Base-by-base conservation (phyloP, 352 stramenopile species). In the Globisporangium uncinulatum region DNA sequence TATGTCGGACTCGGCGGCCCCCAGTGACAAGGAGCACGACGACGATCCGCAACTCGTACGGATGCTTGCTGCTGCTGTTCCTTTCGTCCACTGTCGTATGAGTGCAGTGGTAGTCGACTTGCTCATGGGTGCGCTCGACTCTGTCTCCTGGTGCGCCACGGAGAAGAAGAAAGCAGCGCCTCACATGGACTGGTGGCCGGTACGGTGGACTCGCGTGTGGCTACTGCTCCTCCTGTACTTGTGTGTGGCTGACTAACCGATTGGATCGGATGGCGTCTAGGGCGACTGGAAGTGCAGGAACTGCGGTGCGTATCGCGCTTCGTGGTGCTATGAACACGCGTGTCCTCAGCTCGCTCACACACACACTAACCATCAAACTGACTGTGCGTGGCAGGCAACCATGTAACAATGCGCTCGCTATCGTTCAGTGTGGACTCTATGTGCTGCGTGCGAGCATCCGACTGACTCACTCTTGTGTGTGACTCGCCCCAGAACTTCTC, bases 161-260 rank as follows among this genome's bases (percentile, higher is more conserved):
- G 47, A 63, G 57, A 48, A 43, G 49, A 77, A 78, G 61, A 84
- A 83, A 54, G 42, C 75, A 21, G 74, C 74, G 37, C 73, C 80
- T 5, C 80, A 90, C 66, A 90, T 90, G 80, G 68, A 84, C 51
- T 90, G 80, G 80, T 88, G 80, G 77, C 80, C 80, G 65, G 80
- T 90, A 75, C 61, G 43, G 24, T 29, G 24, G 24, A 4, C 37
- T 43, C 37, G 37, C 10, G 6, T 43, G 13, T 44, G 39, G 55
- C 21, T 3, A 13, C 24, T 29, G 59, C 48, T 51, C 13, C 20
- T 48, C 37, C 0, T 41, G n/a, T 39, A 6, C 17, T 42, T 21
- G 37, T 42, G 37, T 63, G 10, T 54, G 41, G 6, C 31, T 60
- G 47, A 45, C 59, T 57, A 17, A 54, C 36, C 32, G 51, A 51